These are phyloP conservation scores for Metschnikowia amazonensis DNA, from an alignment of 805 yeast genomes.

Conservation along the genomic window DNA sequence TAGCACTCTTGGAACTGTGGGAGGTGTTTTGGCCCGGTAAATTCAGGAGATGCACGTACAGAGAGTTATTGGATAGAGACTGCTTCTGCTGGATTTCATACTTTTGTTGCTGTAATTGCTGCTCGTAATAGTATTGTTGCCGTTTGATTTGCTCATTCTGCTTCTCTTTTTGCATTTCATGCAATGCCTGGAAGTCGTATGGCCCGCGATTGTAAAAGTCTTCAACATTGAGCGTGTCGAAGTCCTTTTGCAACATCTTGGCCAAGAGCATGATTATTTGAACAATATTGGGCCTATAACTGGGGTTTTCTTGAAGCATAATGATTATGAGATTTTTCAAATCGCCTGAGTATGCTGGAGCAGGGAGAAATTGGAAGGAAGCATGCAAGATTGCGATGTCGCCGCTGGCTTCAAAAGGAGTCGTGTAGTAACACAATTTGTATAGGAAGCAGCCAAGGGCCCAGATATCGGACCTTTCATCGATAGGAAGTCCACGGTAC, in stretches of 20 bases:
- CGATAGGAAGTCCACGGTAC: slow-evolving; percentile 76
- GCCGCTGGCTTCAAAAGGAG: slow-evolving; percentile 89
- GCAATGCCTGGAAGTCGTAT: slow-evolving; percentile 54
- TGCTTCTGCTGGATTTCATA: slow-evolving; percentile 19
- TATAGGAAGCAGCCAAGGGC: slow-evolving; percentile 90
- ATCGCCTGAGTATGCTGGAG: slow-evolving; percentile 66
- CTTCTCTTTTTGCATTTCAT: slow-evolving; percentile 43
- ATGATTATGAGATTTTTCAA: slow-evolving; percentile 72
- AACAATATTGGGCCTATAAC: slow-evolving; percentile 78
- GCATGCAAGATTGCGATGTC: slow-evolving; percentile 86
- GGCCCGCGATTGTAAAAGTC: slow-evolving; percentile 52
- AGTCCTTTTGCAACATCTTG: slow-evolving; percentile 43
- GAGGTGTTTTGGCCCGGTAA: slow-evolving; percentile 8
- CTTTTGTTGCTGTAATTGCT: slow-evolving; percentile 31
- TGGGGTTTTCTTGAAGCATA: slow-evolving; percentile 79
- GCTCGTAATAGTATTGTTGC: slow-evolving; percentile 40
- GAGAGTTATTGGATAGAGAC: slow-evolving; percentile 13
- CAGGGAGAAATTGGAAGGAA: slow-evolving; percentile 67
- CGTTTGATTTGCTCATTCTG: slow-evolving; percentile 33
- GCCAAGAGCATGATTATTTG: slow-evolving; percentile 70
- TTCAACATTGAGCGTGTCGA: slow-evolving; percentile 26
- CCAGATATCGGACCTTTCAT: slow-evolving; percentile 94
- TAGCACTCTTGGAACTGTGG: slow-evolving; percentile 2
- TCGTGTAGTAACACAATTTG: slow-evolving; percentile 85
- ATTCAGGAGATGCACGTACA: slow-evolving; percentile 10